phyloP scores from a whole-genome alignment of 352 stramenopile genomes.

The Phytophthora syringae region DNA sequence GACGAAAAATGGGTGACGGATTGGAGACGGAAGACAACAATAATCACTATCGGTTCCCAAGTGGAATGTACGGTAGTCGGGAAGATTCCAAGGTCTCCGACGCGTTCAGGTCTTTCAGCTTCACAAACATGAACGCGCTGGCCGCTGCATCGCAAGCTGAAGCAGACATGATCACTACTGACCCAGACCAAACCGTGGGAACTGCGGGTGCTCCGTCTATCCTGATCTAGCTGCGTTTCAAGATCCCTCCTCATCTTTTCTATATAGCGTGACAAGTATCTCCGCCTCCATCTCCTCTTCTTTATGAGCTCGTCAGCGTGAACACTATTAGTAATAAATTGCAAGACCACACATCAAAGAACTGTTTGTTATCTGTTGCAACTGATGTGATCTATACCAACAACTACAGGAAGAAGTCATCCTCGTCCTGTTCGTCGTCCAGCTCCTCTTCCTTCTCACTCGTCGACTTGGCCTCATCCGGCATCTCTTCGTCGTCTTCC shows the following conservation, averaged over 20 bases:
- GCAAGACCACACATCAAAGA: background rate
- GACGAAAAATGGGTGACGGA: slow-evolving; percentile 10
- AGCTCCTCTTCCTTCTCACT: slow-evolving; percentile 29
- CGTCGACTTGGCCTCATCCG: slow-evolving; percentile 17
- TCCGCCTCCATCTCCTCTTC: background rate
- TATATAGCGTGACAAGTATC: slow-evolving; percentile 3
- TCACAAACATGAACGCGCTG: slow-evolving; percentile 89
- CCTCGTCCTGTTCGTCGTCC: slow-evolving; percentile 51
- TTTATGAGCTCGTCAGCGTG: slow-evolving; percentile 29
- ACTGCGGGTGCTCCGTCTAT: slow-evolving; percentile 62
- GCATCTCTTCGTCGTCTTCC: slow-evolving; percentile 51
- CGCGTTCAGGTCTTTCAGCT: slow-evolving; percentile 83
- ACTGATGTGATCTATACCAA: slow-evolving; percentile 11
- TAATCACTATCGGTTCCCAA: slow-evolving; percentile 61
- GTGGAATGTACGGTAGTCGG: slow-evolving; percentile 64
- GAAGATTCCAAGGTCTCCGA: slow-evolving; percentile 53
- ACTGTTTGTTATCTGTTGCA: background rate
- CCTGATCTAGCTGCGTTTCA: slow-evolving; percentile 51
- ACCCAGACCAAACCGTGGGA: slow-evolving; percentile 50
- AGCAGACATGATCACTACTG: slow-evolving; percentile 66
- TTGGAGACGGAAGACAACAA: slow-evolving; percentile 41
- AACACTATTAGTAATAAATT: slow-evolving; percentile 38
- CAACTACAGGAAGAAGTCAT: slow-evolving; percentile 79
- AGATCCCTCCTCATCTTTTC: slow-evolving; percentile 17
- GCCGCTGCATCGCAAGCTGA: slow-evolving; percentile 76